These are phyloP conservation scores for Aphanomyces stellatus DNA, from an alignment of 352 stramenopile genomes.

Conservation along the genomic window DNA sequence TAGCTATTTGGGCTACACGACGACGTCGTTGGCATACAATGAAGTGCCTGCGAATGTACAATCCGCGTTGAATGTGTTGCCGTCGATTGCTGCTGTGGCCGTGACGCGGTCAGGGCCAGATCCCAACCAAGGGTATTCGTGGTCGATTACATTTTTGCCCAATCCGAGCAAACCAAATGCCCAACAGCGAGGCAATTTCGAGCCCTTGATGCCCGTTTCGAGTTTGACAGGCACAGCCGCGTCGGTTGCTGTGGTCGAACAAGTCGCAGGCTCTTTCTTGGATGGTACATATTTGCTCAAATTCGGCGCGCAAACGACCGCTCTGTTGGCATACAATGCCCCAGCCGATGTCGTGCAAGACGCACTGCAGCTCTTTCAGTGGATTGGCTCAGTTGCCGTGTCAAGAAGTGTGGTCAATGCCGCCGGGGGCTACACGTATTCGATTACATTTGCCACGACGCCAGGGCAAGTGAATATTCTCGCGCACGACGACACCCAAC, in stretches of 20 bases:
- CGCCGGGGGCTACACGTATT: background rate
- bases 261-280: background rate
- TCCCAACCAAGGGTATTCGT: slow-evolving; percentile 29
- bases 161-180: background rate
- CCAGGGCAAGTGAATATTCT: background rate
- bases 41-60: slow-evolving; percentile 30
- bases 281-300: background rate
- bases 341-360: slow-evolving; percentile 4
- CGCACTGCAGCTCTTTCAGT: background rate
- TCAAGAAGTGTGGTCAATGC: background rate
- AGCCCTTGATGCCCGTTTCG: background rate
- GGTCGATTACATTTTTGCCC: slow-evolving; percentile 31
- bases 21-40: slow-evolving; percentile 35
- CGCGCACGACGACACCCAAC: background rate
- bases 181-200: background rate
- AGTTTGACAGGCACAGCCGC: slow-evolving; percentile 14
- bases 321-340: background rate
- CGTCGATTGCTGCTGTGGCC: slow-evolving; percentile 20
- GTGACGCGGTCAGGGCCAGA: slow-evolving; percentile 28
- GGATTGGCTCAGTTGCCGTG: background rate
- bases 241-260: background rate
- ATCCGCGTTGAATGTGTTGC: slow-evolving; percentile 27
- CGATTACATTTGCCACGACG: background rate
- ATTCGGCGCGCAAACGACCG: background rate
- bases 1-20: slow-evolving; percentile 29